These are phyloP conservation scores for Clarireedia homoeocarpa DNA, from an alignment of 2,329 filamentous ascomycete species.

Conservation along the genomic window DNA sequence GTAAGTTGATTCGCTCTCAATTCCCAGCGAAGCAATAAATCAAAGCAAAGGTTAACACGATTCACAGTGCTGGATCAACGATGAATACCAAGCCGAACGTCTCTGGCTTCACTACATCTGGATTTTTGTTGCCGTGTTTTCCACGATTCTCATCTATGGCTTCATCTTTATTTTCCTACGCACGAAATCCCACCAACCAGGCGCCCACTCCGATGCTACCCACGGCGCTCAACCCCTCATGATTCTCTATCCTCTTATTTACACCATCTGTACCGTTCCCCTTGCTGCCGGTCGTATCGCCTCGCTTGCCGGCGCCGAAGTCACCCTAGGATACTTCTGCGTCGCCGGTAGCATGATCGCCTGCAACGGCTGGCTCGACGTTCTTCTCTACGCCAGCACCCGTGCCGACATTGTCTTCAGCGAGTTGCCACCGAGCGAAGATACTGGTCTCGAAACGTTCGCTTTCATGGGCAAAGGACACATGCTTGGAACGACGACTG, in stretches of 20 bases:
- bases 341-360: conserved; percentile 52
- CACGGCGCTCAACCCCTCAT: conserved; percentile 38
- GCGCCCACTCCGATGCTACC: neutral
- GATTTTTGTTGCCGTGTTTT: conserved; percentile 48
- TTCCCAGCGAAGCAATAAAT: no score
- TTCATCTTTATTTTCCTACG: conserved; percentile 25
- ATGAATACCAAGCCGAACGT: conserved; percentile 44
- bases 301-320: conserved; percentile 46
- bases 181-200: neutral
- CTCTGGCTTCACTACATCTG: conserved; percentile 57
- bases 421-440: conserved; percentile 33
- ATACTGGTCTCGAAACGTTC: conserved; percentile 45
- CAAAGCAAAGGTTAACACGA: no score
- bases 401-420: conserved; percentile 46
- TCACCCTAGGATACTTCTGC: conserved; percentile 48
- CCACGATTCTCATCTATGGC: conserved; percentile 41
- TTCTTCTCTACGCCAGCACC: conserved; percentile 44
- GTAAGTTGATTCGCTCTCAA: conserved; percentile 30
- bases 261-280: conserved; percentile 60
- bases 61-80: conserved; percentile 54
- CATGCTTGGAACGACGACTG: conserved; percentile 12
- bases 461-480: conserved; percentile 27
- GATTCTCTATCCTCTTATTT: conserved; percentile 61
- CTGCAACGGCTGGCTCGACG: conserved; percentile 48
- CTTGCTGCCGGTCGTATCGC: conserved; percentile 57